These are phyloP conservation scores for Erodium texanum DNA, from an alignment of 441 rosid species.

Conservation along the genomic window DNA sequence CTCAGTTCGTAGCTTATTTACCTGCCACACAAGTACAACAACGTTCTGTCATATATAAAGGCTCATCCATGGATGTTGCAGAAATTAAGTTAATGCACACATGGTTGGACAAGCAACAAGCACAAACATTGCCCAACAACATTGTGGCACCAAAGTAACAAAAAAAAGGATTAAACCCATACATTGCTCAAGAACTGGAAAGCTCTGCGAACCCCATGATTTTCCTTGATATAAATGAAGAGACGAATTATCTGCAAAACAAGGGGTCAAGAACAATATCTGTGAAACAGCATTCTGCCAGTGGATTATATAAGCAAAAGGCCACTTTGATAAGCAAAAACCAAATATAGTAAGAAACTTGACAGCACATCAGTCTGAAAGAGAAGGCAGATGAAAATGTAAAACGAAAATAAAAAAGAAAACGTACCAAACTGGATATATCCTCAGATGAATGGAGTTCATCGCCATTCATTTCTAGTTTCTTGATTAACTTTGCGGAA, in stretches of 20 bases:
- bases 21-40: conserved; percentile 36
- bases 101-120: neutral
- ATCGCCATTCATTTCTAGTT: conserved; percentile 52
- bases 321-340: conserved; percentile 14
- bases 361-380: conserved; percentile 7
- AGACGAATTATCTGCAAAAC: conserved; percentile 79
- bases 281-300: conserved; percentile 5
- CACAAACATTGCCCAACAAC: neutral
- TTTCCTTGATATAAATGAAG: conserved; percentile 79
- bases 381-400: neutral
- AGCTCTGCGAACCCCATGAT: conserved; percentile 67
- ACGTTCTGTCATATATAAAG: conserved; percentile 6
- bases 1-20: conserved; percentile 58
- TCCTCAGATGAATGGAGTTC: conserved; percentile 49
- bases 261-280: conserved; percentile 16
- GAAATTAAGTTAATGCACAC: neutral
- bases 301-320: neutral
- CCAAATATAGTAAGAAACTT: conserved; percentile 4
- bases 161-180: conserved; percentile 24
- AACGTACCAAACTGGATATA: conserved; percentile 78
- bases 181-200: conserved; percentile 90
- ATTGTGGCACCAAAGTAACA: conserved; percentile 10
- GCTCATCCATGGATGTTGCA: conserved; percentile 1
- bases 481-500: conserved; percentile 61
- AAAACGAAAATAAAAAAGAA: conserved; percentile 17